phyloP scores from a whole-genome alignment of 2,329 filamentous ascomycete species.

The Immersiporthe knoxdaviesiana region DNA sequence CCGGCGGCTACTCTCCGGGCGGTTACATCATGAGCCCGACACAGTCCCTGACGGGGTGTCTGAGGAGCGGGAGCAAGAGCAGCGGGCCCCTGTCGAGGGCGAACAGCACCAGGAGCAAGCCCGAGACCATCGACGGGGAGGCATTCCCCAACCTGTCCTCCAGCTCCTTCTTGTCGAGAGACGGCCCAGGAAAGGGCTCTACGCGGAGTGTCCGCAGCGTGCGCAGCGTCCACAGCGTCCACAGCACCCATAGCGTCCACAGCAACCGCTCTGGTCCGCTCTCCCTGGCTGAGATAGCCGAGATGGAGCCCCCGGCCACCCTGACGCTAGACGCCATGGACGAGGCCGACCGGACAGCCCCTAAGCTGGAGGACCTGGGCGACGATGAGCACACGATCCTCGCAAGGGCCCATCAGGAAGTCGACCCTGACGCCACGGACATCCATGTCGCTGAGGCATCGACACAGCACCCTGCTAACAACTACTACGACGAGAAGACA shows the following conservation, averaged over 20 bases:
- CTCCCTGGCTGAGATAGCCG: conserved; percentile 60
- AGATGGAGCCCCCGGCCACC: conserved; percentile 55
- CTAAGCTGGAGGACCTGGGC: conserved; percentile 38
- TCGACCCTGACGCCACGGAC: conserved; percentile 37
- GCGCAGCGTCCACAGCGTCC: conserved; percentile 23
- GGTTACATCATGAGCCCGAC: conserved; percentile 70
- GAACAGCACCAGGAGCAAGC: conserved; percentile 38
- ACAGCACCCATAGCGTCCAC: conserved; percentile 42
- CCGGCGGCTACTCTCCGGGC: conserved; percentile 71
- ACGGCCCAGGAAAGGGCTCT: conserved; percentile 60
- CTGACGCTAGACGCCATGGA: conserved; percentile 57
- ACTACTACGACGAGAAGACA: conserved; percentile 25
- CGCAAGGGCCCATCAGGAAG: conserved; percentile 41
- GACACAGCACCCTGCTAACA: conserved; percentile 15
- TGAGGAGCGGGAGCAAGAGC: conserved; percentile 59
- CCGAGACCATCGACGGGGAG: conserved; percentile 44
- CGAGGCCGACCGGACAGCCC: conserved; percentile 51
- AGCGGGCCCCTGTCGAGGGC: conserved; percentile 37
- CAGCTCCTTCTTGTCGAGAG: conserved; percentile 45
- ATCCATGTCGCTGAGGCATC: conserved; percentile 30
- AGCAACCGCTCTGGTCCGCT: conserved; percentile 49
- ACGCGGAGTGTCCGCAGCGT: conserved; percentile 38
- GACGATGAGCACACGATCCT: conserved; percentile 45
- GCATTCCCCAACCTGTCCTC: conserved; percentile 32
- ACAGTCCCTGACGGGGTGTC: conserved; percentile 61